Evolutionary conservation across 1,284 basidiomycete genomes (phyloP).

Genomic region (Gomphus sp.): DNA sequence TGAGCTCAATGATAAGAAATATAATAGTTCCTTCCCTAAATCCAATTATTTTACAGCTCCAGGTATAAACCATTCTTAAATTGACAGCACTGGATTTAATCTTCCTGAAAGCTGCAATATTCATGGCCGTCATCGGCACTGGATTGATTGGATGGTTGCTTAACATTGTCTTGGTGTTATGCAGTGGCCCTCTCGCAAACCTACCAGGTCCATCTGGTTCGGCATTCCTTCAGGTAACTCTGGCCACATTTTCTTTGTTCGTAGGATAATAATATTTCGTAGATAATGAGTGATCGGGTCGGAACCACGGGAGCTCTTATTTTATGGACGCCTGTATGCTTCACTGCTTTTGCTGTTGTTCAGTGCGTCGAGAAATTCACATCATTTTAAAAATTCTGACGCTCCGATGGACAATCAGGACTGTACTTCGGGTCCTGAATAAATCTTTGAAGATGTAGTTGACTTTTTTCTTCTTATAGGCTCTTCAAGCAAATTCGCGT

Average conservation of each 20-base stretch:
- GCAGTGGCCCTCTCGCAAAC: conserved; percentile 62
- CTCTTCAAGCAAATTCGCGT: conserved; percentile 80
- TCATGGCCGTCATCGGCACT: conserved; percentile 84
- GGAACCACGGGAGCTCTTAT: conserved; percentile 64
- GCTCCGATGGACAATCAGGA: too few species aligned
- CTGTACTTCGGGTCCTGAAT: conserved; percentile 12
- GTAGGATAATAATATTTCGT: conserved; percentile 9
- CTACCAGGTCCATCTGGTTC: conserved; percentile 59
- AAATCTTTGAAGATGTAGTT: too few species aligned
- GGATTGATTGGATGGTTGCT: conserved; percentile 78
- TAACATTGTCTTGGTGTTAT: conserved; percentile 77
- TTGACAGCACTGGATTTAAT: neutral
- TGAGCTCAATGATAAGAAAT: conserved; percentile 17
- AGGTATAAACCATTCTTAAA: neutral
- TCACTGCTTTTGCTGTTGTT: conserved; percentile 78
- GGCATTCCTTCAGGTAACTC: conserved; percentile 54
- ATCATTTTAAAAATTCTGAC: too few species aligned
- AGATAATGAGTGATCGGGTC: conserved; percentile 70
- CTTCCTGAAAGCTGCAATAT: conserved; percentile 45
- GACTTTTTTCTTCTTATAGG: conserved; percentile 13
- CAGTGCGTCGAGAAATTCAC: conserved; percentile 35
- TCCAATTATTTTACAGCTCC: neutral
- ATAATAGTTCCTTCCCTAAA: neutral
- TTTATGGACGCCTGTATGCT: conserved; percentile 72
- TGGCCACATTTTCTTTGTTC: neutral